Evolutionary conservation across 495 filamentous ascomycete genomes (phyloP), one percentile per base, ranked within the genome.

Genomic region (Lasiosphaeria miniovina): DNA sequence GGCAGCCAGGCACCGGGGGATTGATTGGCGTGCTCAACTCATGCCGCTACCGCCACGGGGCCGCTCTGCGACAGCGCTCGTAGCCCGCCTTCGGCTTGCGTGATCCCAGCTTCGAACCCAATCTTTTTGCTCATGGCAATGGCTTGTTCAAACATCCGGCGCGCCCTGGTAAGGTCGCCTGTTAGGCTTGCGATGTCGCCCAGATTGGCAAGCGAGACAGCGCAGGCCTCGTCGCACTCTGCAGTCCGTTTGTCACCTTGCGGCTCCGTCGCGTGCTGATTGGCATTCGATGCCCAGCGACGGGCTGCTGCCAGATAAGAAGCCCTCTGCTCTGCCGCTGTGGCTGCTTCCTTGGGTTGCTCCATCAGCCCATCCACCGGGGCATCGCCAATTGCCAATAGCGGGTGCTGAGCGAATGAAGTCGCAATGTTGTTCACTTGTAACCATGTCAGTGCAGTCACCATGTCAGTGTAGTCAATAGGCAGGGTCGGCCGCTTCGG

Each of bases 171-270:
- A 0, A 73, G 59, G 64, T 88, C 77, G 3, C 88, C 86, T 52
- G 84, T 71, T 78, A 91, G 83, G 60, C 87, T 81, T 1, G 90
- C 86, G 62, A 98, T 83, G 60, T 92, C 88, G 11, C 86, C 94
- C 49, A 97, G 80, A 71, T 96, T 96, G 70, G 89, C 86, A 45
- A 86, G 87, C n/a, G 93, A 89, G 9, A 84, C 86, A 0, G 87
- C 88, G 69, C 94, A 97, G 12, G 85, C 89, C n/a, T 85, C 63
- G 74, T 96, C 91, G 68, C 94, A 98, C 68, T 95, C 89, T 36
- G 86, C 80, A 4, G 85, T 90, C 49, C 88, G 76, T n/a, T 86
- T 67, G 6, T 79, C 76, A 17, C 73, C 75, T 12, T 66, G 65
- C 11, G 77, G 68, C 36, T 74, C 74, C 15, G 66, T 74, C 1